These are phyloP conservation scores for Russula emetica DNA, from an alignment of 768 basidiomycete genomes.

Conservation along the genomic window DNA sequence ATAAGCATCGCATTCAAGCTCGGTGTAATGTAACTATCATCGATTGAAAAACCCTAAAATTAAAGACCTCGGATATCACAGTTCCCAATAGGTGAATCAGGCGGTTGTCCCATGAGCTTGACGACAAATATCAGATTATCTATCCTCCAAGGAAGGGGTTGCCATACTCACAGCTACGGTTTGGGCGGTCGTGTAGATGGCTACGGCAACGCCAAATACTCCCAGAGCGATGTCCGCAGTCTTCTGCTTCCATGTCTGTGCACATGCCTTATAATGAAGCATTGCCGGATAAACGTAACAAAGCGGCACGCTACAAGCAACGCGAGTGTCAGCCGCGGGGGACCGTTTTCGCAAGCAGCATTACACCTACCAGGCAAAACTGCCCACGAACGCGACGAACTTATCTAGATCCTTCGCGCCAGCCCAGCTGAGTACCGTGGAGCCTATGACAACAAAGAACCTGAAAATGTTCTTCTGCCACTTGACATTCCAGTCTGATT, in stretches of 20 bases:
- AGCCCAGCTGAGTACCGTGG: slow-evolving; percentile 75
- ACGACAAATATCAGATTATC: neutral
- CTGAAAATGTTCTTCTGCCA: slow-evolving; percentile 95
- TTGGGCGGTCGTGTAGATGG: slow-evolving; percentile 75
- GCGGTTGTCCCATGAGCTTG: slow-evolving; percentile 25
- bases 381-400: slow-evolving; percentile 89
- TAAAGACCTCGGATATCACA: slow-evolving; percentile 12
- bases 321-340: neutral
- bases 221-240: slow-evolving; percentile 66
- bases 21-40: neutral
- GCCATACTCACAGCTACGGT: slow-evolving; percentile 56
- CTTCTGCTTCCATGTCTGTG: slow-evolving; percentile 64
- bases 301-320: slow-evolving; percentile 66
- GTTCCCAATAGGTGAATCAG: slow-evolving; percentile 21
- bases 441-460: slow-evolving; percentile 68
- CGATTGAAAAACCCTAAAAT: neutral
- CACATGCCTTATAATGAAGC: slow-evolving; percentile 86
- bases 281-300: slow-evolving; percentile 94
- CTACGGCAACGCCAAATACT: slow-evolving; percentile 66
- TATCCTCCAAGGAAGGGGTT: neutral
- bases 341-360: neutral
- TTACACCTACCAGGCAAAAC: slow-evolving; percentile 79
- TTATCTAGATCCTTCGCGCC: slow-evolving; percentile 92
- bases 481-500: slow-evolving; percentile 74
- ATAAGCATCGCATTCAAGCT: neutral